Conservation (phyloP, 163 green algal species). For the Scenedesmus sp. region DNA sequence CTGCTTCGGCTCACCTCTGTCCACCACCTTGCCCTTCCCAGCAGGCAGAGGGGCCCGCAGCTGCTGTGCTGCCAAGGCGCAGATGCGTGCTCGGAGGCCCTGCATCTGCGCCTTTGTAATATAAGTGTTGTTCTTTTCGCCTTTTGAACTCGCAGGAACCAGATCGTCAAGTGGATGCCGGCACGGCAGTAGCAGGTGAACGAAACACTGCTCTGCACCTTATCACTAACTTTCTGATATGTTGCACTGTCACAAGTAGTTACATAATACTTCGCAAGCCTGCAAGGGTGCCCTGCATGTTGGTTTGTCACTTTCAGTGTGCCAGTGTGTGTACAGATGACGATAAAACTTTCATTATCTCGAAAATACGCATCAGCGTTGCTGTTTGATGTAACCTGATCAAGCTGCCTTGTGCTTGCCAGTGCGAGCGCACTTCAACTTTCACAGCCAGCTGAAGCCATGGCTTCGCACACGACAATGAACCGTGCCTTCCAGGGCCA, state of each 20-base stretch:
- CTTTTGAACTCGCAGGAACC: not conserved
- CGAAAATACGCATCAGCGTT: not conserved
- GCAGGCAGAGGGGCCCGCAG: conserved; percentile 53
- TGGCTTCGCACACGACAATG: conserved; percentile 22
- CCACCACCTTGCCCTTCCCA: conserved; percentile 56
- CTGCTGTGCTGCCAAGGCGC: conserved; percentile 51
- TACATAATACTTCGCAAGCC: not conserved
- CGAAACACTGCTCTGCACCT: too few relatives aligned
- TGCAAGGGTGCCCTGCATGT: not conserved
- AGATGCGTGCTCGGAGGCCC: conserved; percentile 52
- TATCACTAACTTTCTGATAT: not conserved
- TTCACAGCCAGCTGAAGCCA: not conserved
- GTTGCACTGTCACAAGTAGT: not conserved
- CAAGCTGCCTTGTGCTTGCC: not conserved
- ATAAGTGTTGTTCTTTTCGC: not conserved
- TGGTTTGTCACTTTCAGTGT: not conserved
- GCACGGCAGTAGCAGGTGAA: not conserved
- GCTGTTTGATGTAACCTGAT: not conserved
- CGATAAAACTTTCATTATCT: not conserved
- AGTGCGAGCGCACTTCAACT: not conserved
- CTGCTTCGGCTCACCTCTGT: conserved; percentile 56
- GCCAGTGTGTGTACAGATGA: not conserved
- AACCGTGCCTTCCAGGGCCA: not conserved
- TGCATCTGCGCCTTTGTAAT: conserved; percentile 44
- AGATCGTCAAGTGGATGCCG: not conserved